These are phyloP conservation scores for Trichoderma orchidacearum DNA, from an alignment of 495 filamentous ascomycete genomes.

Conservation along the genomic window DNA sequence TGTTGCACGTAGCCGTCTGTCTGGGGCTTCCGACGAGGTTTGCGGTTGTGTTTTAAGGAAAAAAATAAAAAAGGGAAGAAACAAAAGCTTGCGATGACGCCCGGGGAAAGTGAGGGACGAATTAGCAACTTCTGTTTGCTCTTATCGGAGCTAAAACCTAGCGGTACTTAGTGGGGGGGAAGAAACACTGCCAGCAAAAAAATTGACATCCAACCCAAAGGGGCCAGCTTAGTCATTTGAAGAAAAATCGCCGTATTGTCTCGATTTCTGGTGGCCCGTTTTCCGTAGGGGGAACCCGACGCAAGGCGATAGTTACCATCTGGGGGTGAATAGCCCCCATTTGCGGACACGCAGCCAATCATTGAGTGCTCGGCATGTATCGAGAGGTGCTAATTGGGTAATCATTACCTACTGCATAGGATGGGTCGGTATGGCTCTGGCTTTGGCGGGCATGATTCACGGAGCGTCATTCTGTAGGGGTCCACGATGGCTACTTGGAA, in stretches of 20 bases:
- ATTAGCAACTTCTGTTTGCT: background rate
- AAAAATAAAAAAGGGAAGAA: background rate
- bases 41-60: background rate
- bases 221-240: too few species aligned
- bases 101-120: background rate
- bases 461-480: too few species aligned
- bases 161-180: background rate
- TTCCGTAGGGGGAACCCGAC: background rate
- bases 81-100: background rate
- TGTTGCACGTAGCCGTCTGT: background rate
- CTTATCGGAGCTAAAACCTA: background rate
- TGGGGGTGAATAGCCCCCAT: too few species aligned
- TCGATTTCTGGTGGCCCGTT: too few species aligned
- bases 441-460: too few species aligned
- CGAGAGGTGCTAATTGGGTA: background rate
- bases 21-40: too few species aligned
- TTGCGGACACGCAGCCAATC: too few species aligned
- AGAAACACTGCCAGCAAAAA: background rate
- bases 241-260: too few species aligned
- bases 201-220: too few species aligned
- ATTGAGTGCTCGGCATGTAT: background rate
- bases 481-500: background rate
- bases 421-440: background rate
- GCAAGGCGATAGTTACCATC: background rate
- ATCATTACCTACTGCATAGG: background rate